phyloP scores from a whole-genome alignment of 2,329 filamentous ascomycete genomes.

The Neopestalotiopsis sp. region DNA sequence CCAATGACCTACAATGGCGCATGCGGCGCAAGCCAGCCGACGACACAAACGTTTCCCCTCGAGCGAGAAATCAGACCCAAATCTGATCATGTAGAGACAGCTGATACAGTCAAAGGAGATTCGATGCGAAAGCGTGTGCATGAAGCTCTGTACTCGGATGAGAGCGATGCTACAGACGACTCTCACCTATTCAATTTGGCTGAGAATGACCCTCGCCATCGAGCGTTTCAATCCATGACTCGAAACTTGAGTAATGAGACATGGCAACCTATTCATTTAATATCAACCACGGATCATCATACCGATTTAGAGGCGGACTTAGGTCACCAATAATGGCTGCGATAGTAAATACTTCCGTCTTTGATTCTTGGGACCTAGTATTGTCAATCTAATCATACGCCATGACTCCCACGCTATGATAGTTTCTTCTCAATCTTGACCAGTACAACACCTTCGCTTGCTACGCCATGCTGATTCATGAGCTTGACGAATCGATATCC shows the following conservation, averaged over 20 bases:
- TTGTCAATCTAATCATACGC: too few relatives aligned
- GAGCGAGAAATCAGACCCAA: background rate
- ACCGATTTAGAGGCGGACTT: constrained; percentile 42
- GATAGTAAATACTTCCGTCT: background rate
- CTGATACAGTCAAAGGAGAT: background rate
- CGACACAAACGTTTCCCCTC: background rate
- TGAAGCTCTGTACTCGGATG: background rate
- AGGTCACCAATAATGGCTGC: constrained; percentile 23
- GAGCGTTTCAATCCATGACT: background rate
- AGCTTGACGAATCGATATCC: constrained; percentile 83
- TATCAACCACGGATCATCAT: constrained; percentile 47
- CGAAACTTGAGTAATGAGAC: constrained; percentile 12
- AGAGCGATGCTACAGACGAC: background rate
- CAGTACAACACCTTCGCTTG: constrained; percentile 73
- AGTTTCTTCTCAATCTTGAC: constrained; percentile 71
- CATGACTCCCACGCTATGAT: background rate
- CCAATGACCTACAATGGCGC: background rate
- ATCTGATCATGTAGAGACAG: too few relatives aligned
- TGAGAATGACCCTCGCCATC: background rate
- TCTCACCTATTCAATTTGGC: background rate
- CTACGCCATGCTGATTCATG: constrained; percentile 69
- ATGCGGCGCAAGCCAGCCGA: too few relatives aligned
- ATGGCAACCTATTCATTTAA: constrained; percentile 36
- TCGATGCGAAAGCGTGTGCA: background rate
- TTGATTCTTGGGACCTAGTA: too few relatives aligned